A percentile compares a stretch with the other conserved stretches of the same genome.
These are phyloP conservation scores for Gossypium aridum DNA, from an alignment of 441 rosid species.

Conservation along the genomic window DNA sequence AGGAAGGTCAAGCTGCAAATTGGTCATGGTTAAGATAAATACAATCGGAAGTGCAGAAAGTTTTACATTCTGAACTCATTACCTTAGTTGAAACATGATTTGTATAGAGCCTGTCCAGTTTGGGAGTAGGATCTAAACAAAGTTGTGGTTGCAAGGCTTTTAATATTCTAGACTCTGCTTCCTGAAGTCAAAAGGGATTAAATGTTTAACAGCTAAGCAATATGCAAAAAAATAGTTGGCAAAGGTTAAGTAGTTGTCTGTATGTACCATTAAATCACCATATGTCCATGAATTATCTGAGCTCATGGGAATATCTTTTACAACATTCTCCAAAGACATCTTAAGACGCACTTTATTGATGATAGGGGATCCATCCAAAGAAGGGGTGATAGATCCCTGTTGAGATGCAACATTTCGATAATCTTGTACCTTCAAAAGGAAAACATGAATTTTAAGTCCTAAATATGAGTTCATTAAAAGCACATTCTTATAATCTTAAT, in stretches of 20 bases:
- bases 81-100: conserved; percentile 55
- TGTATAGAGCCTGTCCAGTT: conserved; percentile 71
- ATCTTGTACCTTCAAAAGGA: conserved; percentile 72
- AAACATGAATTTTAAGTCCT: conserved; percentile 6
- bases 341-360: conserved; percentile 58
- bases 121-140: conserved; percentile 85
- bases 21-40: conserved; percentile 18
- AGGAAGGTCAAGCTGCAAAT: conserved; percentile 67
- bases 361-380: conserved; percentile 36
- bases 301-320: conserved; percentile 82
- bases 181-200: conserved; percentile 35
- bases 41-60: conserved; percentile 9
- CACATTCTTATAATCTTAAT: background rate
- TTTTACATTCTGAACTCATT: conserved; percentile 8
- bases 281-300: conserved; percentile 89
- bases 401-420: conserved; percentile 50
- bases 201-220: background rate
- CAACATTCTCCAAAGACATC: conserved; percentile 88
- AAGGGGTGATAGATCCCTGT: conserved; percentile 36
- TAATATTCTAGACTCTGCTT: conserved; percentile 89
- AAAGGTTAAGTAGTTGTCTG: conserved; percentile 4
- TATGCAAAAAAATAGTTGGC: conserved; percentile 4
- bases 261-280: conserved; percentile 89
- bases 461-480: background rate
- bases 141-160: conserved; percentile 93